Evolutionary conservation across 495 filamentous ascomycete species (phyloP).

Genomic region (Daldinia vernicosa): DNA sequence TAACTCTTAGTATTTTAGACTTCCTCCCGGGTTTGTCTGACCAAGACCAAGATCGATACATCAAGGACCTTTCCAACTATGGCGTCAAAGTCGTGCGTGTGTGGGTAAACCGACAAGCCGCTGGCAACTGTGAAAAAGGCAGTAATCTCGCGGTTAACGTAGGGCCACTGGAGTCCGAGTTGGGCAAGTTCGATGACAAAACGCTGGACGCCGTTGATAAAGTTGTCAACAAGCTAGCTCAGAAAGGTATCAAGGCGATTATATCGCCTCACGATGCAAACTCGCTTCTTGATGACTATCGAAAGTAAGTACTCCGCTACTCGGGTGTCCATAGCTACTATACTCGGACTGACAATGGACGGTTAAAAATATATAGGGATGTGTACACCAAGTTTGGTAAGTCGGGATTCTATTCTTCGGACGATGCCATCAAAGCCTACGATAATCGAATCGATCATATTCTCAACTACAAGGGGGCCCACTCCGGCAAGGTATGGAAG

Average conservation of each 20-base stretch:
- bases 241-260: conserved; percentile 52
- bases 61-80: conserved; percentile 41
- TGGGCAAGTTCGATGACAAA: conserved; percentile 47
- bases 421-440: conserved; percentile 44
- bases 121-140: conserved; percentile 37
- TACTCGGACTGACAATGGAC: background rate
- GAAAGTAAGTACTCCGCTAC: conserved; percentile 24
- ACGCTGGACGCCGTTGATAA: conserved; percentile 49
- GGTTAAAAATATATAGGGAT: conserved; percentile 23
- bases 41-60: conserved; percentile 49
- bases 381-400: conserved; percentile 46
- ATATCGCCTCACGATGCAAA: conserved; percentile 55
- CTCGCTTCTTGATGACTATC: conserved; percentile 38
- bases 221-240: conserved; percentile 41
- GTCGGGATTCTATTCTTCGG: conserved; percentile 45
- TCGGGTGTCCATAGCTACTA: background rate
- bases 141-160: conserved; percentile 41
- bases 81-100: conserved; percentile 51
- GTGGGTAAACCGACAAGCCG: conserved; percentile 44
- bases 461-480: conserved; percentile 46
- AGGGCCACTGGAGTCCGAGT: conserved; percentile 39
- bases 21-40: conserved; percentile 47
- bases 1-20: conserved; percentile 15
- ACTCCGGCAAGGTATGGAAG: conserved; percentile 48
- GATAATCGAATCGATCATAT: conserved; percentile 48